Evolutionary conservation across 331 rosid species (phyloP), one percentile per base, ranked within the genome.

Genomic region (Acacia pycnantha): DNA sequence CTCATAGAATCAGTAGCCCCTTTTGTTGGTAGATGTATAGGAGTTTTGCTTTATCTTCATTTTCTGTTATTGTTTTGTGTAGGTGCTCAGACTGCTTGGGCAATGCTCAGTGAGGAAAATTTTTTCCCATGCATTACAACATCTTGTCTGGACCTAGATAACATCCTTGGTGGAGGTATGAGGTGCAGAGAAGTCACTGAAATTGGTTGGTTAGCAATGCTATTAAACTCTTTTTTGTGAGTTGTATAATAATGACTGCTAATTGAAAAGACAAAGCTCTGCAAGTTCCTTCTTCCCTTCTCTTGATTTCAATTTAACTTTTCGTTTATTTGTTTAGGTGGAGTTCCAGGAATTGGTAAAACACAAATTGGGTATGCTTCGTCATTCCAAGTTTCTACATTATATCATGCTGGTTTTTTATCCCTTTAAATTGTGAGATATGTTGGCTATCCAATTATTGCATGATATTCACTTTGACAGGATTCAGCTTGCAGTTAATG

Each of bases 301-400:
- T 83, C 8, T 66, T 29, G 21, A 33, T 29, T 27, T 56, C 41
- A 81, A 69, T 77, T 69, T 80, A 18, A 69, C 77, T 62, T 56
- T 51, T 50, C 81, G 12, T 35, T 54, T 82, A 22, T 79, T 56
- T 73, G 66, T 66, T 64, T 84, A 95, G 99, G 99, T 83, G 99
- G 99, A 79, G 94, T 93, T 74, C 99, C 98, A 0, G 99, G 99
- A 81, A 93, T 95, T 2, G 98, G 98, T 83, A 93, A 95, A 93
- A 95, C 99, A 78, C 99, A 95, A 88, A 83, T 95, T 24, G 98
- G 99, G 97, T 95, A 90, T 53, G 87, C 48, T 53, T 68, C 47
- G 50, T 68, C 73, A 29, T 73, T 73, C 70, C 58, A 16, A 16
- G 65, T 48, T 81, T 81, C 62, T 31, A 29, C 41, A 51, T 27